Conservation (phyloP, 768 basidiomycete species). For the Tephrocybe rancida region DNA sequence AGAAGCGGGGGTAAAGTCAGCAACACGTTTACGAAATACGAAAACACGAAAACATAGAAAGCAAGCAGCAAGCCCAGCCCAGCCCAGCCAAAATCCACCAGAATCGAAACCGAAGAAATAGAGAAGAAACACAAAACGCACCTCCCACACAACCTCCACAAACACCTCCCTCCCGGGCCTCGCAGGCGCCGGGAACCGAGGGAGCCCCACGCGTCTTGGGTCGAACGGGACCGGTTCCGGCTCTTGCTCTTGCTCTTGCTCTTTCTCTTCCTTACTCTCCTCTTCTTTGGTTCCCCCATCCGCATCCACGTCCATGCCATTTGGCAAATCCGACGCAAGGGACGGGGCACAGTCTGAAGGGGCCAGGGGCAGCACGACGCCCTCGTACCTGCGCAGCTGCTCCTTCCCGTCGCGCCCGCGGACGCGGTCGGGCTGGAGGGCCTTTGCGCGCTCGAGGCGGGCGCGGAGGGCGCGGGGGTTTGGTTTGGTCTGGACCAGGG, state of each 20-base stretch:
- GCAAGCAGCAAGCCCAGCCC: no score
- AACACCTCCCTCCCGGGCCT: slow-evolving; percentile 36
- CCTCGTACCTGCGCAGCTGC: not conserved
- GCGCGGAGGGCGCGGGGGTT: slow-evolving; percentile 15
- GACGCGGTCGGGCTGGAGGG: not conserved
- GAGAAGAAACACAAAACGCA: slow-evolving; percentile 25
- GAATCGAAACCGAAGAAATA: no score
- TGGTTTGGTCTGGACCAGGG: no score
- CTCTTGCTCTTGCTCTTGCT: no score
- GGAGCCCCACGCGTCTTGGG: slow-evolving; percentile 44
- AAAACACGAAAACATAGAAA: no score
- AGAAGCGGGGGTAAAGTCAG: no score
- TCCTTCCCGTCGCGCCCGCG: not conserved
- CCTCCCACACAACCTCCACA: slow-evolving; percentile 56
- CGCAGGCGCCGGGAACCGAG: slow-evolving; percentile 20
- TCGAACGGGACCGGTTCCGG: slow-evolving; percentile 46
- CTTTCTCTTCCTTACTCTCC: not conserved
- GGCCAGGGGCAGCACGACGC: not conserved
- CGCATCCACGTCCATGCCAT: not conserved
- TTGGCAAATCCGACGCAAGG: not conserved
- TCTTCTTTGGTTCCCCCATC: no score
- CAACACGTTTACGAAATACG: no score
- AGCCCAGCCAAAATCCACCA: no score
- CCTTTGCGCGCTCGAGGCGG: slow-evolving; percentile 9
- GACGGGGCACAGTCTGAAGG: not conserved